Evolutionary conservation across 169 alveolate genomes (phyloP), one percentile per base, ranked within the genome.

Genomic region (Eimeria falciformis): DNA sequence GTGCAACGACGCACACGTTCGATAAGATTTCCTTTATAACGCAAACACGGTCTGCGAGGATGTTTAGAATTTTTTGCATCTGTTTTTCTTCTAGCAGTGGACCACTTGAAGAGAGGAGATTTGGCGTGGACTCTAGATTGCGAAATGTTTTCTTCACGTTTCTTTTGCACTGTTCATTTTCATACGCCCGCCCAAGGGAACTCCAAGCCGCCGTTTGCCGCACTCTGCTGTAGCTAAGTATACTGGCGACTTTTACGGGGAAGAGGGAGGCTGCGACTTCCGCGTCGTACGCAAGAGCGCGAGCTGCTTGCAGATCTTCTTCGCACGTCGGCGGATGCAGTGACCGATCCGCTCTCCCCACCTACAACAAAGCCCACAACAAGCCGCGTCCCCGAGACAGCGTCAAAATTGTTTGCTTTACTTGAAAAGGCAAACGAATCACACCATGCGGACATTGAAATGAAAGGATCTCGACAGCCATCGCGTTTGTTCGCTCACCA

Each of bases 1-100:
- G 81, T 6, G 81, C 12, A 0, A 53, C 81, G 18, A 69, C 33
- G 81, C 81, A 69, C 9, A 46, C 81, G 33, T 69, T 69, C 43
- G 50, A 7, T 3, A 27, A n/a, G 23, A 53, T 25, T 46, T 25
- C 81, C 81, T 69, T 69, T 9, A 69, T 69, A 46, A n/a, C 33
- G 47, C 81, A 69, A 6, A 69, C n/a, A 11, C 81, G 43, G 6
- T 69, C 47, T 3, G 47, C 50, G 27, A 69, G 33, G 25, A 69
- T 33, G 40, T 33, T 33, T 2, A 33, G 40, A 33, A 33, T 33
- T 33, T 33, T 2, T 33, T 33, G 40, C 40, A 33, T 33, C 40
- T 33, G 40, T 33, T 33, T 33, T 33, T 33, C 2, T 33, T 0
- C 4, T 33, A 33, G 4, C 4, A 33, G 2, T 33, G 40, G 40